A percentile compares a stretch with the other conserved stretches of the same genome.
Evolutionary conservation across 2,329 filamentous ascomycete genomes (phyloP).

Genomic region (Chaetomiaceae sp.): DNA sequence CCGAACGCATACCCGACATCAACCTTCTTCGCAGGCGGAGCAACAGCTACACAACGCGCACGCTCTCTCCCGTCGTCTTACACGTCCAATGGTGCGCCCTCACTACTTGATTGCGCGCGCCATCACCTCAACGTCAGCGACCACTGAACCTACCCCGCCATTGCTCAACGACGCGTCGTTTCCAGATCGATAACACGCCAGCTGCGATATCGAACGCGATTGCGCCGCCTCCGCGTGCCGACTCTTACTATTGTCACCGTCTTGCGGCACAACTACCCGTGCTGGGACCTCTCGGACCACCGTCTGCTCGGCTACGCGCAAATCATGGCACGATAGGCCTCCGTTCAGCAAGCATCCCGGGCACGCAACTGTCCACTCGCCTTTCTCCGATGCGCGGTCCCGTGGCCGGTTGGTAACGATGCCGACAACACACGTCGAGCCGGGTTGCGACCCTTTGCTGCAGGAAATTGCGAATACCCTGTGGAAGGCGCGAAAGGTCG

Average conservation of each 20-base stretch:
- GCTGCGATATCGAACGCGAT: not conserved
- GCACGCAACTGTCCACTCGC: too few species aligned
- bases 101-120: not conserved
- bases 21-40: not conserved
- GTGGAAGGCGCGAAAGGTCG: conserved; percentile 60
- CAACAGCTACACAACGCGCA: not conserved
- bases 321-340: conserved; percentile 6
- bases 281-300: too few species aligned
- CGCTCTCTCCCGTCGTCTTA: not conserved
- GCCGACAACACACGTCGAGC: conserved; percentile 52
- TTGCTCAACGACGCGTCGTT: conserved; percentile 11
- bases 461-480: conserved; percentile 60
- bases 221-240: not conserved
- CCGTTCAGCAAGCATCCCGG: too few species aligned
- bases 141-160: conserved; percentile 7
- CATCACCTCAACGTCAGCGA: not conserved
- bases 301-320: too few species aligned
- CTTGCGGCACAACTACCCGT: too few species aligned
- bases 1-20: not conserved
- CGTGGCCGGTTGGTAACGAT: conserved; percentile 33
- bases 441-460: conserved; percentile 47
- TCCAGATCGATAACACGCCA: not conserved
- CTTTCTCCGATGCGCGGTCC: not conserved
- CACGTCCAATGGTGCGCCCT: conserved; percentile 1
- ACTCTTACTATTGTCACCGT: too few species aligned